These are phyloP conservation scores for Rhizoctonia solani DNA, from an alignment of 1,284 basidiomycete species.

Conservation along the genomic window DNA sequence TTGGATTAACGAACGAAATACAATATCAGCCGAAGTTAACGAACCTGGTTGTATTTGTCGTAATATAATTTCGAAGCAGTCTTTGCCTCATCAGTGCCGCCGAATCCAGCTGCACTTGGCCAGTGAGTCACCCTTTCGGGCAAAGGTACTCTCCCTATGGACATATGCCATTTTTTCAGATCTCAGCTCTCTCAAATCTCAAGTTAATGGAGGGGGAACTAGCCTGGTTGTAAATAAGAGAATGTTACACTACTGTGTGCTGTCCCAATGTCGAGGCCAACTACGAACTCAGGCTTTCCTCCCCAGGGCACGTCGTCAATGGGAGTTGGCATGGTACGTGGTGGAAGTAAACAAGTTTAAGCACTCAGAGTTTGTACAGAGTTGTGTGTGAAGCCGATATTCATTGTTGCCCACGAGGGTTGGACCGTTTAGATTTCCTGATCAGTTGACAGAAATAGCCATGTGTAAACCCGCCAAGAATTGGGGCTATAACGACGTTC, in stretches of 20 bases:
- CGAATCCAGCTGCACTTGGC: constrained; percentile 2
- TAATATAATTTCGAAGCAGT: constrained; percentile 15
- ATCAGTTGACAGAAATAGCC: no score
- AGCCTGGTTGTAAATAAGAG: background rate
- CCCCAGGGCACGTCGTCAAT: constrained; percentile 9
- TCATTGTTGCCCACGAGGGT: no score
- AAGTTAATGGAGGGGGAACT: no score
- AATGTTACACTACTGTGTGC: constrained; percentile 18
- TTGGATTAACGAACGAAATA: background rate
- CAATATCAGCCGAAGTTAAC: background rate
- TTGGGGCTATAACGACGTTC: no score
- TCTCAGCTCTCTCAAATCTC: no score
- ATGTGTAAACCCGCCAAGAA: no score
- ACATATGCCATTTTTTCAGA: no score
- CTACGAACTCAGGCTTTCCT: background rate
- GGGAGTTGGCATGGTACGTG: background rate
- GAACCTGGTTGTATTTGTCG: constrained; percentile 10
- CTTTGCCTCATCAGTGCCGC: constrained; percentile 6
- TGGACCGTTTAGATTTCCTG: no score
- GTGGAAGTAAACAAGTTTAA: no score
- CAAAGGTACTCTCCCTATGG: background rate
- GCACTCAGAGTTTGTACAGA: no score
- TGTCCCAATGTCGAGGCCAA: constrained; percentile 10
- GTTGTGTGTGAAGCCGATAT: no score
- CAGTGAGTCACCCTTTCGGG: constrained; percentile 12